Base-by-base conservation (phyloP, 179 eudicot species). In the Vitellaria paradoxa region DNA sequence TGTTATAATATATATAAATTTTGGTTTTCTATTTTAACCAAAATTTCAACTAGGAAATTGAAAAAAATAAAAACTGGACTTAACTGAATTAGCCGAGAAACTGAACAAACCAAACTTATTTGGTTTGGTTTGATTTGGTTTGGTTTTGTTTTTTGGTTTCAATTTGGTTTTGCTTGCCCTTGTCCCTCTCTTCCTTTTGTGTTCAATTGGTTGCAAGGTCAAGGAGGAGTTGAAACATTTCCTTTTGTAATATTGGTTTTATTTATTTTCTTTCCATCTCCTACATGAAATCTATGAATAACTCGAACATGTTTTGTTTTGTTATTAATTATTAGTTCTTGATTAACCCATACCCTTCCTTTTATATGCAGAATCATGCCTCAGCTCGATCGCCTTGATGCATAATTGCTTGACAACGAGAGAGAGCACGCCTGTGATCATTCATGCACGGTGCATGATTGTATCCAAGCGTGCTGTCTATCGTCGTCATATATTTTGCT, bases 351-450 rank as follows among this genome's bases (percentile, higher is more conserved):
- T 59, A 30, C 15, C 60, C 21, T 30, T 14, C 57, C 42, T 30
- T 74, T 61, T 61, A 13, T 1, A 17, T 53, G 20, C 72, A 76
- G 72, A 50, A 50, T 10, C 18, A 42, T 65, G 37, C 37, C 37
- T 30, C 37, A 30, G 37, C 14, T 15, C 0, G 21, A n/a, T n/a
- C 18, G 62, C 52, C 26, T 76, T 76, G 65, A 67, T 65, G 24
- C 15, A 20, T 18, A 5, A 85, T 87, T 78, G 77, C 81, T 73
- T 87, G 88, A 87, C 90, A 66, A 83, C 79, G 88, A 85, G 85
- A 87, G 87, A 76, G 88, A 87, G 88, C 90, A 87, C 90, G 84
- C 82, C 68, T 69, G 81, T 80, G 30, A 40, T 30, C 68, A 55
- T 49, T 75, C 82, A 79, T 68, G 70, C 70, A 18, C 24, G 20